phyloP scores from a whole-genome alignment of 768 basidiomycete genomes.

The Hygrophoropsis aurantiaca region DNA sequence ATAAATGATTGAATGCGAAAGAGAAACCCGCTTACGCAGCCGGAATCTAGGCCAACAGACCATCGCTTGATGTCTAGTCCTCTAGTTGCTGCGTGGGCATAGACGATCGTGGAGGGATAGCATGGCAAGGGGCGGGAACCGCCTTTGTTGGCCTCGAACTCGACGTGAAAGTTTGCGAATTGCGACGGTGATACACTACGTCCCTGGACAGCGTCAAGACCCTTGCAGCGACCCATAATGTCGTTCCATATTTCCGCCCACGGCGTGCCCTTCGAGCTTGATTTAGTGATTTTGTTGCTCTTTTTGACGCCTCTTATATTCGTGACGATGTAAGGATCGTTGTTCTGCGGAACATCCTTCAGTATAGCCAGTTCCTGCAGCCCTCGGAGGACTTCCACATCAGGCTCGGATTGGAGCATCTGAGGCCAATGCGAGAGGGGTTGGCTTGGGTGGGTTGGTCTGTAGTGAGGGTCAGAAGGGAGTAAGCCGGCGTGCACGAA shows the following conservation, averaged over 20 bases:
- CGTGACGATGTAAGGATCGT: conserved; percentile 67
- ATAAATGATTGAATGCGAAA: conserved; percentile 4
- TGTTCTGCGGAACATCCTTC: conserved; percentile 70
- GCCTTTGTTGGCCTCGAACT: conserved; percentile 16
- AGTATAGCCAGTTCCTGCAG: conserved; percentile 73
- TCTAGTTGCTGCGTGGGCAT: conserved; percentile 81
- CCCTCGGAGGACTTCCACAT: conserved; percentile 38
- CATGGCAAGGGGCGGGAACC: conserved; percentile 48
- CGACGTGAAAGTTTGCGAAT: conserved; percentile 7
- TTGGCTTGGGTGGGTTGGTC: conserved; percentile 52
- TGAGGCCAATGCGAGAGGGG: conserved; percentile 68
- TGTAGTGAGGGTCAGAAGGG: conserved; percentile 61
- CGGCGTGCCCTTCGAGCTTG: conserved; percentile 51
- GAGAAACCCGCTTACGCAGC: conserved; percentile 59
- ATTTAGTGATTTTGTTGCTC: conserved; percentile 30
- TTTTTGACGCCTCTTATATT: conserved; percentile 40
- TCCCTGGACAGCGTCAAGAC: conserved; percentile 31
- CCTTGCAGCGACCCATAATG: conserved; percentile 58
- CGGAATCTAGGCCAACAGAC: conserved; percentile 84
- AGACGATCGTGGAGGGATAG: conserved; percentile 75
- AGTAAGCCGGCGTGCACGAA: conserved; percentile 86
- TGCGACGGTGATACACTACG: background rate
- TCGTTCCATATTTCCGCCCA: conserved; percentile 79
- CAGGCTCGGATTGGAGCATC: conserved; percentile 23
- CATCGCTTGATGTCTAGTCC: conserved; percentile 82